Evolutionary conservation across 2,329 filamentous ascomycete genomes (phyloP), one percentile per base, ranked within the genome.

Genomic region (Penicillium janthinellum): DNA sequence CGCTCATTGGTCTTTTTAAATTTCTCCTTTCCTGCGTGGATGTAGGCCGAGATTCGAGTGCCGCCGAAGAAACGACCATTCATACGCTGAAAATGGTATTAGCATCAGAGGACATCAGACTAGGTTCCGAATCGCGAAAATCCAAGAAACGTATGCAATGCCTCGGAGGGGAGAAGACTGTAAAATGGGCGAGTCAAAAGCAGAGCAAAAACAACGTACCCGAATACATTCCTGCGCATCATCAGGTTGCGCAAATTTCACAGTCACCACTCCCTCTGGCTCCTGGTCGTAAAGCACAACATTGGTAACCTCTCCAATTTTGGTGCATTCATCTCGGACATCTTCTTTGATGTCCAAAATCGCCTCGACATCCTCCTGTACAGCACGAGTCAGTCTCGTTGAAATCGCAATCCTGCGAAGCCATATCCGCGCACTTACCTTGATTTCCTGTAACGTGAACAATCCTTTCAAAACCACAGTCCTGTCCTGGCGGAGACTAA

Each of bases 301-400:
- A 71, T 96, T 97, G 35, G 92, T 96, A 38, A 98, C 91, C 25
- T 88, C 83, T 3, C 95, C 95, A 14, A 95, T 81, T 77, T 96
- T 96, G 59, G 86, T 83, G 74, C 92, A 96, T 77, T 96, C 93
- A 53, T 96, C 91, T 48, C 91, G 86, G 57, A 98, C 91, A 73
- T 99, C 95, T 74, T 96, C 90, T 73, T 96, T 96, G 79, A 98
- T 96, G 64, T 98, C 94, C 39, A 96, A 81, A 60, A 96, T 84
- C 1, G 90, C 90, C 0, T 88, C 87, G 1, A 90, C 87, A 70
- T 98, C 93, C 71, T 96, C 90, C 67, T 82, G 55, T 37, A 47
- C 20, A 53, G 12, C 17, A 6, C 25, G 10, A 22, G 64, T 75
- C 56, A 74, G 66, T 44, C 49, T 34, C 14, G 8, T 28, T 22